A percentile compares a stretch with the other conserved stretches of the same genome.
Conservation (phyloP, 2,329 filamentous ascomycete species). For the Periconia sp. region DNA sequence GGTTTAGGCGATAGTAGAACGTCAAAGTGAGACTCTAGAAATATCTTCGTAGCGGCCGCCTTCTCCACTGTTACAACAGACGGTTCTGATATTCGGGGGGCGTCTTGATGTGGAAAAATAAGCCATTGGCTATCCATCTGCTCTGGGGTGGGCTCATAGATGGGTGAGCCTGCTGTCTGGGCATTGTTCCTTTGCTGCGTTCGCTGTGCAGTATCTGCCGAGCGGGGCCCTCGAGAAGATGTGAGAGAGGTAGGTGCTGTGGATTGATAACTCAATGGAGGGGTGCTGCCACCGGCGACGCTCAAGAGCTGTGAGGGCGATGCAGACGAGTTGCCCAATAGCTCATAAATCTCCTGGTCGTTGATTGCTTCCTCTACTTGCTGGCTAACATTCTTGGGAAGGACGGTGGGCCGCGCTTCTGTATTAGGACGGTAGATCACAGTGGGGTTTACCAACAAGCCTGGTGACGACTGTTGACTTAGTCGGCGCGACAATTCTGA, state of each 20-base stretch:
- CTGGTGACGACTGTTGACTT: conserved; percentile 25
- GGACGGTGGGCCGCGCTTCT: conserved; percentile 28
- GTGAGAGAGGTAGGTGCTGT: conserved; percentile 39
- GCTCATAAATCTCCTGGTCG: conserved; percentile 6
- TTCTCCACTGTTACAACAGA: conserved; percentile 69
- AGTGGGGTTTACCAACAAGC: conserved; percentile 31
- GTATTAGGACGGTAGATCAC: conserved; percentile 35
- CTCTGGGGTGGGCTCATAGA: conserved; percentile 15
- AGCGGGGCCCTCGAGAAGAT: conserved; percentile 33
- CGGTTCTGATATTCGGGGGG: conserved; percentile 33
- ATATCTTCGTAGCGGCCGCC: conserved; percentile 79
- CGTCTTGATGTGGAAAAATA: conserved; percentile 38
- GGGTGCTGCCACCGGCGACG: conserved; percentile 29
- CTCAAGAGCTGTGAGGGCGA: conserved; percentile 30
- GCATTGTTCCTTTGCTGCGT: conserved; percentile 15
- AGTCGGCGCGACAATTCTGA: conserved; percentile 32
- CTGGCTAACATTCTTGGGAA: conserved; percentile 12
- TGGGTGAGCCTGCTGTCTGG: conserved; percentile 15
- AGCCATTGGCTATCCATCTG: conserved; percentile 25
- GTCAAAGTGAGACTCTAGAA: conserved; percentile 82
- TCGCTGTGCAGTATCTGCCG: conserved; percentile 30
- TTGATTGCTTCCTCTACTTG: conserved; percentile 5
- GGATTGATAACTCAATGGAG: conserved; percentile 27
- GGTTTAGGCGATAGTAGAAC: conserved; percentile 59
- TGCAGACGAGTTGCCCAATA: conserved; percentile 20